phyloP scores from a whole-genome alignment of 371 early-diverging fungal species.

The Mortierella sp. region DNA sequence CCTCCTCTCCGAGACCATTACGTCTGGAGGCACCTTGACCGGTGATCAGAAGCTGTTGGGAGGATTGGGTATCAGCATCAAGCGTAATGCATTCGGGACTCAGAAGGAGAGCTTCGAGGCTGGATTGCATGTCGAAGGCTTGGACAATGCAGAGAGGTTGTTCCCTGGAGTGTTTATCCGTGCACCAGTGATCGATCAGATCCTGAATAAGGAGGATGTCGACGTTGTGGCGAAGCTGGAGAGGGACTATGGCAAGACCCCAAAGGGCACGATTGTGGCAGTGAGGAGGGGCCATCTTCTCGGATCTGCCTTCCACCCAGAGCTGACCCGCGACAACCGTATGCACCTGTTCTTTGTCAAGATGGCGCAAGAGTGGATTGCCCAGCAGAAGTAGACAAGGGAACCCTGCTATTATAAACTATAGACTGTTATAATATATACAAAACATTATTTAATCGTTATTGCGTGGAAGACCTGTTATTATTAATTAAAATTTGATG shows the following conservation, averaged over 20 bases:
- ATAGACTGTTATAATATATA: neutral
- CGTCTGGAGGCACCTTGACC: constrained; percentile 78
- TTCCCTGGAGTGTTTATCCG: constrained; percentile 95
- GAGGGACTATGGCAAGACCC: constrained; percentile 58
- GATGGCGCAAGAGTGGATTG: constrained; percentile 58
- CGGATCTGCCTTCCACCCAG: constrained; percentile 96
- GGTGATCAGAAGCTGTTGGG: constrained; percentile 90
- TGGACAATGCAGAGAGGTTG: constrained; percentile 55
- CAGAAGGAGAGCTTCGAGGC: constrained; percentile 92
- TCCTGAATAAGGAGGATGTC: constrained; percentile 72
- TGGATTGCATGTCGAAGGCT: constrained; percentile 70
- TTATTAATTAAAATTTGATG: no score
- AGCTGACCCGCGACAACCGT: constrained; percentile 86
- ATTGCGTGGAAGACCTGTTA: no score
- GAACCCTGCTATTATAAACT: neutral
- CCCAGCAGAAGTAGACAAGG: constrained; percentile 18
- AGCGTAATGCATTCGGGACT: constrained; percentile 94
- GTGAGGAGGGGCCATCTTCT: constrained; percentile 88
- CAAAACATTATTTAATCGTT: no score
- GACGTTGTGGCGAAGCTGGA: constrained; percentile 74
- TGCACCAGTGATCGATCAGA: constrained; percentile 88
- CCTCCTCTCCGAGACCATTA: constrained; percentile 75
- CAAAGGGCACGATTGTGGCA: constrained; percentile 81
- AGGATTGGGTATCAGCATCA: constrained; percentile 84
- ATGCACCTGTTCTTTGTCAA: constrained; percentile 89